A percentile compares a stretch with the other conserved stretches of the same genome.
Evolutionary conservation across 495 filamentous ascomycete genomes (phyloP).

Genomic region (Daldinia vernicosa): DNA sequence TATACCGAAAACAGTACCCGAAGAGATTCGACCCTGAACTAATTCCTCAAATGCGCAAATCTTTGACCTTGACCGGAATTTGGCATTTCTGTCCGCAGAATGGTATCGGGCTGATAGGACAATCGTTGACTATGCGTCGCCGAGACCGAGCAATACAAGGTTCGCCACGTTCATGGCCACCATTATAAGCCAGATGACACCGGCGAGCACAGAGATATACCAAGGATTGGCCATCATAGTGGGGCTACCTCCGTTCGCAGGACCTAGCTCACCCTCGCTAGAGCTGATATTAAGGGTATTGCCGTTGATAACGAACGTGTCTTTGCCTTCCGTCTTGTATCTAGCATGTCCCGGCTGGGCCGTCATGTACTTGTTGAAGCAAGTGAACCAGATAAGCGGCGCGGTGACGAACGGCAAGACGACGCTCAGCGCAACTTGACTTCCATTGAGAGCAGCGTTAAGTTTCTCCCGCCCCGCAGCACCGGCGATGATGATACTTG

Average conservation of each 20-base stretch:
- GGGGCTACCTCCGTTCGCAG: constrained; percentile 25
- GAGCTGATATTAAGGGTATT: constrained; percentile 8
- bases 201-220: constrained; percentile 62
- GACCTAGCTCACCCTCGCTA: constrained; percentile 36
- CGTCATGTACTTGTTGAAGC: constrained; percentile 81
- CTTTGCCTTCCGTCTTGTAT: constrained; percentile 45
- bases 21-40: neutral
- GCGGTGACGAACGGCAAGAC: constrained; percentile 84
- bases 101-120: neutral
- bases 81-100: neutral
- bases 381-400: constrained; percentile 89
- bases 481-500: constrained; percentile 82
- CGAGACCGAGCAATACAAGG: constrained; percentile 72
- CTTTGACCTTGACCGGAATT: neutral
- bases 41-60: neutral
- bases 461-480: constrained; percentile 78
- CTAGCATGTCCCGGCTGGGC: constrained; percentile 57
- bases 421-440: constrained; percentile 81
- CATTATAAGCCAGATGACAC: constrained; percentile 73
- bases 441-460: constrained; percentile 75
- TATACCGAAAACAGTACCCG: neutral
- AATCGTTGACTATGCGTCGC: constrained; percentile 45
- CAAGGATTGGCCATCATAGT: constrained; percentile 71
- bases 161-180: constrained; percentile 77
- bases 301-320: constrained; percentile 26